phyloP scores from a whole-genome alignment of 2,329 filamentous ascomycete genomes.

The Thielaviopsis ethacetica region DNA sequence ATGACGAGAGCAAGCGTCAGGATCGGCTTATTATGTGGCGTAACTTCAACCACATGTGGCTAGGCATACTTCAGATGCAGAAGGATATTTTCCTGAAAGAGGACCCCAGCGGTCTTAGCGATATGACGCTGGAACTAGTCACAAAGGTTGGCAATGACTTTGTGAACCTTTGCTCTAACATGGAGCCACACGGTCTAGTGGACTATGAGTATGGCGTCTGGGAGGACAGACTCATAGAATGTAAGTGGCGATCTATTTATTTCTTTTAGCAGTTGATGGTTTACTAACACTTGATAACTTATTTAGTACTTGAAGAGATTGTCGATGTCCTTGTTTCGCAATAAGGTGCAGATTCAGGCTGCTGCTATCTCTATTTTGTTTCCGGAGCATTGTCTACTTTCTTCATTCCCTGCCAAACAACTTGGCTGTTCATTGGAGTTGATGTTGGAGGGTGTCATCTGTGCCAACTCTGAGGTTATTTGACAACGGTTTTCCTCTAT shows the following conservation, averaged over 20 bases:
- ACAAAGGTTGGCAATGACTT: slow-evolving; percentile 71
- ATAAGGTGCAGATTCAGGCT: no score
- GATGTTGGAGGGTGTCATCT: no score
- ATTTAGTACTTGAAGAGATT: not conserved
- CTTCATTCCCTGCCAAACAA: no score
- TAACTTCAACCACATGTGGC: slow-evolving; percentile 88
- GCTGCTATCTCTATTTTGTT: no score
- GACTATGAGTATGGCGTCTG: slow-evolving; percentile 96
- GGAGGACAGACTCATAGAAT: slow-evolving; percentile 76
- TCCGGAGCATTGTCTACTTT: no score
- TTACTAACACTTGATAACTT: not conserved
- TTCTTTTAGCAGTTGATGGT: not conserved
- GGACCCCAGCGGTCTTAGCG: not conserved
- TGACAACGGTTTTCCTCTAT: no score
- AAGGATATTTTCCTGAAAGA: slow-evolving; percentile 46
- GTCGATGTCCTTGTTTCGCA: no score
- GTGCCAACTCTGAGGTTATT: no score
- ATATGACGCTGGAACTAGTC: slow-evolving; percentile 47
- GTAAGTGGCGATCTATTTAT: slow-evolving; percentile 35
- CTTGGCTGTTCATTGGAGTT: no score
- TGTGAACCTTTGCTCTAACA: slow-evolving; percentile 63
- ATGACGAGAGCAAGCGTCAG: slow-evolving; percentile 10
- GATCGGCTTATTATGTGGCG: slow-evolving; percentile 78
- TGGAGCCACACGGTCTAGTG: slow-evolving; percentile 84
- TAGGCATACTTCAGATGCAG: slow-evolving; percentile 67